These are phyloP conservation scores for Croton laevigatus DNA, from an alignment of 441 rosid genomes.

Conservation along the genomic window DNA sequence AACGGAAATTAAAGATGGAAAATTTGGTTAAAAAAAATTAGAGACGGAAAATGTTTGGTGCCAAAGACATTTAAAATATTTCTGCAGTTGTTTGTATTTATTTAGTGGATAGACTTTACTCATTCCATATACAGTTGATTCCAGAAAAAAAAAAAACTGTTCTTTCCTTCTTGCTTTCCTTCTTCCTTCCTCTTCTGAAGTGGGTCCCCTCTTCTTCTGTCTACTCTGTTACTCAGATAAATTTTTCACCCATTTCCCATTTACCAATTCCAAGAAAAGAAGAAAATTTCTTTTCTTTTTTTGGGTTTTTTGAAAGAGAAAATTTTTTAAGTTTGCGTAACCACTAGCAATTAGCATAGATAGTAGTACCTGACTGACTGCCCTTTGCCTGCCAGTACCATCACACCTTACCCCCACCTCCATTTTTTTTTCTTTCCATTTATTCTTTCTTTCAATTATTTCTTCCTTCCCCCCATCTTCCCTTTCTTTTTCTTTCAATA, in stretches of 20 bases:
- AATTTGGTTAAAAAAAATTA: too few species aligned
- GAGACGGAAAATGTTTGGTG: not conserved
- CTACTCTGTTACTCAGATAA: not conserved
- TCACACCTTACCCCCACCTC: slow-evolving; percentile 12
- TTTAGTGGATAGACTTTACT: slow-evolving; percentile 6
- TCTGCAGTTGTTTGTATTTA: not conserved
- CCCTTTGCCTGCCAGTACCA: not conserved
- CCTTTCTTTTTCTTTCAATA: not conserved
- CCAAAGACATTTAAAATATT: not conserved
- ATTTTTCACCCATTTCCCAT: too few species aligned
- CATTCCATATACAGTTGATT: not conserved
- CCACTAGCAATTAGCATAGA: not conserved
- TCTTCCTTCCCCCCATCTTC: not conserved
- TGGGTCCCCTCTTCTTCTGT: slow-evolving; percentile 2
- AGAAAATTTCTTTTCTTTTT: not conserved
- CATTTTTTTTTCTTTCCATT: slow-evolving; percentile 23
- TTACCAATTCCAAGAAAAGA: not conserved
- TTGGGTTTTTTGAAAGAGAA: too few species aligned
- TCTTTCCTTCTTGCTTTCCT: not conserved
- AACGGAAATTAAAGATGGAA: not conserved
- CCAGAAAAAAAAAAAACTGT: slow-evolving; percentile 1
- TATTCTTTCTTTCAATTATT: slow-evolving; percentile 6
- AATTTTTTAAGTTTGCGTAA: slow-evolving; percentile 4
- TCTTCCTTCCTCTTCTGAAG: not conserved
- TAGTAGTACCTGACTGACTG: slow-evolving; percentile 10